Percentiles rank a stretch among this genome's conserved stretches.
Evolutionary conservation across 495 filamentous ascomycete species (phyloP).

Genomic region (Lichina pygmaea): DNA sequence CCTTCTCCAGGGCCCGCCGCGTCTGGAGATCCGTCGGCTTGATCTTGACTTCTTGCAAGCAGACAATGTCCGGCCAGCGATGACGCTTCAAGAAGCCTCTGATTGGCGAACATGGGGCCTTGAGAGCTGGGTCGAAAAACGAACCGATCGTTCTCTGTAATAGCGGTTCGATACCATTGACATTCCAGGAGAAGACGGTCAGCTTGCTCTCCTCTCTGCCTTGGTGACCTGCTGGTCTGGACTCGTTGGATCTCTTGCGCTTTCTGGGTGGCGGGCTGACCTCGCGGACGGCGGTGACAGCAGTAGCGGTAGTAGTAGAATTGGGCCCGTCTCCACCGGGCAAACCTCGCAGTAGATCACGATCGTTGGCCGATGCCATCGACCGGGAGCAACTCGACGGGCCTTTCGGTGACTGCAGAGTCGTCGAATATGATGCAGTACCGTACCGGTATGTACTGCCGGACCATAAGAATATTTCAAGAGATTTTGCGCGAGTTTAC

Average conservation of each 20-base stretch:
- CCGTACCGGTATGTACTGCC: too few species aligned
- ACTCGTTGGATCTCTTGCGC: background rate
- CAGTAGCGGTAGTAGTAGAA: too few species aligned
- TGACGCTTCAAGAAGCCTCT: constrained; percentile 19
- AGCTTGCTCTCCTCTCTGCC: background rate
- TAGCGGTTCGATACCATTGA: constrained; percentile 22
- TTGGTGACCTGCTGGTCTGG: too few species aligned
- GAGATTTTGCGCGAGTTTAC: too few species aligned
- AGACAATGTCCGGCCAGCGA: constrained; percentile 19
- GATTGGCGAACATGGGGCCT: constrained; percentile 7
- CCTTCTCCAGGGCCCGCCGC: constrained; percentile 10
- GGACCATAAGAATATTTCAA: too few species aligned
- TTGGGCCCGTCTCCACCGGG: too few species aligned
- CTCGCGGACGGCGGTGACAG: background rate
- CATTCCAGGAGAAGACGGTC: constrained; percentile 21
- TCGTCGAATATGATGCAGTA: too few species aligned
- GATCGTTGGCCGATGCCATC: too few species aligned
- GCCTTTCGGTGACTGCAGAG: too few species aligned
- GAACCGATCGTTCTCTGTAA: constrained; percentile 16
- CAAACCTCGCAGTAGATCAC: too few species aligned
- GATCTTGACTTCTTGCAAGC: constrained; percentile 27
- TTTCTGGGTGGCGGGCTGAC: background rate
- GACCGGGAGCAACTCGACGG: too few species aligned
- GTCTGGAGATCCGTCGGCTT: constrained; percentile 10
- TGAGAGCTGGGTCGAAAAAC: constrained; percentile 12